Percentiles rank a stretch among this genome's conserved stretches.
Conservation (phyloP, 441 rosid species). For the Manihot esculenta region DNA sequence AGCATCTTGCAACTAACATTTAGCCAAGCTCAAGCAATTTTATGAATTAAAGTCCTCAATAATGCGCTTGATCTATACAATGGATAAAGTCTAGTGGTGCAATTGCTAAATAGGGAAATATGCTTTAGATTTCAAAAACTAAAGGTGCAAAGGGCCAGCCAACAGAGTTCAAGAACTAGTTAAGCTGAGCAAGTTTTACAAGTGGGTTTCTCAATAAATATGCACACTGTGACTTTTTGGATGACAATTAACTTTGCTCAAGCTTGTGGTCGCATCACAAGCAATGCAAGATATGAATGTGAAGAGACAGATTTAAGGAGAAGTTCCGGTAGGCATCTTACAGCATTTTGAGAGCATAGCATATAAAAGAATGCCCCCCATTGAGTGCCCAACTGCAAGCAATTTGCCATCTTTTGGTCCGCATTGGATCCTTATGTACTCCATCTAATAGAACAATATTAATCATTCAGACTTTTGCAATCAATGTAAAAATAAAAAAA, state of each 20-base stretch:
- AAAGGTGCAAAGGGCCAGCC: not conserved
- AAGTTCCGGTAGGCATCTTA: conserved; percentile 33
- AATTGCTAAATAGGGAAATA: not conserved
- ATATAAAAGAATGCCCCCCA: conserved; percentile 94
- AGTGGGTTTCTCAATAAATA: not conserved
- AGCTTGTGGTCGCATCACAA: not conserved
- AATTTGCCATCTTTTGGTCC: conserved; percentile 70
- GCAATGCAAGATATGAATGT: conserved; percentile 4
- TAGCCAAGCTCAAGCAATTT: not conserved
- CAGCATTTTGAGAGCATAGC: conserved; percentile 71
- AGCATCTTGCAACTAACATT: not conserved
- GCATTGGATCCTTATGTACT: conserved; percentile 57
- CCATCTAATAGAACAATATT: conserved; percentile 50
- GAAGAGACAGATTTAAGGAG: not conserved
- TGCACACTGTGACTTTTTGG: not conserved
- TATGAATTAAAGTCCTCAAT: too few relatives aligned
- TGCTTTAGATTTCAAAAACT: not conserved
- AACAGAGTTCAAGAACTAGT: not conserved
- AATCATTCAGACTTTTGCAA: not conserved
- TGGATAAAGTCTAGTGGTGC: not conserved
- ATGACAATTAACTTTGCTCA: too few relatives aligned
- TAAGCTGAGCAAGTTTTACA: not conserved
- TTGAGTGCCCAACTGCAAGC: conserved; percentile 87
- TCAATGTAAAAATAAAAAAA: not conserved
- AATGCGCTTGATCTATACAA: not conserved